Conservation (phyloP, 2,329 filamentous ascomycete genomes). For the Pseudopithomyces maydicus region DNA sequence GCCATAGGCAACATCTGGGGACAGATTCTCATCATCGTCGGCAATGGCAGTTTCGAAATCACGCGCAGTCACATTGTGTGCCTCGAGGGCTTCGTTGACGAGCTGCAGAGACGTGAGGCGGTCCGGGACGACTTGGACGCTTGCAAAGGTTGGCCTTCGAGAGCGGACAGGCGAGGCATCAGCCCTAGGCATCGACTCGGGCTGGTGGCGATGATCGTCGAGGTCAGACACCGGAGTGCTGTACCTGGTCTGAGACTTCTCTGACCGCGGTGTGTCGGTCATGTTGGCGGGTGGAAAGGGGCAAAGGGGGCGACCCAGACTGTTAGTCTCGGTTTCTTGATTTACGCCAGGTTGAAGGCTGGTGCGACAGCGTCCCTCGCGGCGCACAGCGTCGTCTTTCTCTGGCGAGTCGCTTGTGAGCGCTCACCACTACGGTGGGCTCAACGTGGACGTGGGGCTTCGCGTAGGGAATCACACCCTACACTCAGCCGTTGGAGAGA, state of each 20-base stretch:
- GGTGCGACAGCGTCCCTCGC: conserved; percentile 25
- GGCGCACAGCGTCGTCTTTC: conserved; percentile 31
- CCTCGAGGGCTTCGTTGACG: conserved; percentile 52
- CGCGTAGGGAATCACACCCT: conserved; percentile 52
- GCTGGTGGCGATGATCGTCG: conserved; percentile 82
- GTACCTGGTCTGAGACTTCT: conserved; percentile 67
- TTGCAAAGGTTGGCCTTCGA: conserved; percentile 76
- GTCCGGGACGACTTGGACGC: conserved; percentile 55
- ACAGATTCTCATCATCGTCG: conserved; percentile 67
- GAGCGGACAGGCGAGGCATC: conserved; percentile 55
- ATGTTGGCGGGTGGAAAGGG: conserved; percentile 45
- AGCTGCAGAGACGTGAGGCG: conserved; percentile 51
- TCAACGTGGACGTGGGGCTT: conserved; percentile 57
- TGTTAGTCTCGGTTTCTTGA: conserved; percentile 9
- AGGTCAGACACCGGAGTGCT: conserved; percentile 78
- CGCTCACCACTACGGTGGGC: conserved; percentile 56
- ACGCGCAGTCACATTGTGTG: conserved; percentile 58
- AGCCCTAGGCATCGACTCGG: conserved; percentile 62
- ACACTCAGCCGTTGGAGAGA: conserved; percentile 48
- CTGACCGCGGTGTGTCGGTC: conserved; percentile 68
- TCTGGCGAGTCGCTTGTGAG: conserved; percentile 58
- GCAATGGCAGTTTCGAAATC: conserved; percentile 87
- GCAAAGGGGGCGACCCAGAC: conserved; percentile 28
- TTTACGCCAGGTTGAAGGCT: conserved; percentile 32
- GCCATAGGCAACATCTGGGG: conserved; percentile 51